Evolutionary conservation across 208 protist species (phyloP), one percentile per base, ranked within the genome.

Genomic region (Trypanosoma lewisi): DNA sequence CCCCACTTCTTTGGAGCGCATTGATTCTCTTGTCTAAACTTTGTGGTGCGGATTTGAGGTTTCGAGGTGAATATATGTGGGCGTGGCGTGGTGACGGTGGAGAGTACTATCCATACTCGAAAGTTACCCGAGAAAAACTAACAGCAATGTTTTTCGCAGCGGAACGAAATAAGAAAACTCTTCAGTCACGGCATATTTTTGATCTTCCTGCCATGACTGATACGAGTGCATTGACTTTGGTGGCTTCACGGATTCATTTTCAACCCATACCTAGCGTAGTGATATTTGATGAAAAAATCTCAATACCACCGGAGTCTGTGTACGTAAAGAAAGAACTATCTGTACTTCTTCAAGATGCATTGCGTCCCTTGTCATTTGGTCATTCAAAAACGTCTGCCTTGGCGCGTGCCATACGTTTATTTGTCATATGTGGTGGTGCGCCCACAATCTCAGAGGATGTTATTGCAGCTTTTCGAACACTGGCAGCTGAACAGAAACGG

Each of bases 61-160:
- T 85, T 41, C 16, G 50, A 2, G 14, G 62, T 23, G 78, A 90
- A 49, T 89, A 93, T 60, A 57, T 92, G 47, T 95, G 86, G 86
- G 87, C 79, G 39, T 90, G 67, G 65, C 74, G 85, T 19, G 82
- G 73, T 27, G 75, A 83, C 2, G 82, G 81, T 54, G 89, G 82
- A 9, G 70, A 76, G 34, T 87, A 82, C 51, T 82, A 82, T 48
- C 64, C 70, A 37, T 89, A 89, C 31, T n/a, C 57, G 1, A 62
- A 44, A 12, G 57, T 63, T 9, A 70, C 83, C 25, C 69, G 83
- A 23, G 49, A 57, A 30, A 49, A 41, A 1, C 74, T 95, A 12
- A 90, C 85, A 2, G 36, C 59, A 0, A 78, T 77, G 23, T 90
- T 87, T 41, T 82, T 91, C 36, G 41, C 60, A 0, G 77, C 64